Evolutionary conservation across 2,329 filamentous ascomycete genomes (phyloP).

Genomic region (Escovopsis weberi): DNA sequence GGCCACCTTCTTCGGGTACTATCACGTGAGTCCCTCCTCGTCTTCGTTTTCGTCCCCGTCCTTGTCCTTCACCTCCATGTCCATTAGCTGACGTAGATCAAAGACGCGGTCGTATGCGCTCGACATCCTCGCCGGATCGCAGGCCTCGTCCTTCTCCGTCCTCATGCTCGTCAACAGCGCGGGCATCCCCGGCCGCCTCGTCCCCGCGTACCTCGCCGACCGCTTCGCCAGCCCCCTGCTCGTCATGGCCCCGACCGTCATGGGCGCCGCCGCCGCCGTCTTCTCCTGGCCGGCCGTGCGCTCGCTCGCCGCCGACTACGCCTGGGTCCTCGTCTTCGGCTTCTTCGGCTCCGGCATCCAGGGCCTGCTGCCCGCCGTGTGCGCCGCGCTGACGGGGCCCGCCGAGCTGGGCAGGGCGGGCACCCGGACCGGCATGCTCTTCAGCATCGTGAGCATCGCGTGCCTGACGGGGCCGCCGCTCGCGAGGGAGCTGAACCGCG

Average conservation of each 20-base stretch:
- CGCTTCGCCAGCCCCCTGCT: constrained; percentile 39
- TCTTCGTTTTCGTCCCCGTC: too few relatives aligned
- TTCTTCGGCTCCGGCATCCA: constrained; percentile 50
- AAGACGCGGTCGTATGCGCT: constrained; percentile 25
- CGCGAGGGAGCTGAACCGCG: constrained; percentile 34
- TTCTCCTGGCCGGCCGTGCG: constrained; percentile 39
- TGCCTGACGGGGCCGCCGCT: constrained; percentile 40
- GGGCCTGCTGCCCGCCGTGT: constrained; percentile 45
- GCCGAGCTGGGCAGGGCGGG: constrained; percentile 39
- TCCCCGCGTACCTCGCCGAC: constrained; percentile 42
- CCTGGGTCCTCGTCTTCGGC: constrained; percentile 50
- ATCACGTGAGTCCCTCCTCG: constrained; percentile 19
- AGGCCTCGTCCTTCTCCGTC: constrained; percentile 38
- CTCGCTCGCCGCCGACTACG: constrained; percentile 26
- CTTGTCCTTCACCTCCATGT: too few relatives aligned
- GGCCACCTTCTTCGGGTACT: constrained; percentile 37
- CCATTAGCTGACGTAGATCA: too few relatives aligned
- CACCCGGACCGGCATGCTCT: constrained; percentile 45
- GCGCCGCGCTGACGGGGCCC: constrained; percentile 25
- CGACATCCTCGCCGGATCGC: constrained; percentile 27
- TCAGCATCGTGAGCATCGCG: constrained; percentile 40
- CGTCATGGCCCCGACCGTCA: constrained; percentile 34
- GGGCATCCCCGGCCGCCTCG: constrained; percentile 38
- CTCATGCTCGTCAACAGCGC: constrained; percentile 45
- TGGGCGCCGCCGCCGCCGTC: constrained; percentile 30